Conservation (phyloP, 345 rosid species). For the Sonneratia alba region DNA sequence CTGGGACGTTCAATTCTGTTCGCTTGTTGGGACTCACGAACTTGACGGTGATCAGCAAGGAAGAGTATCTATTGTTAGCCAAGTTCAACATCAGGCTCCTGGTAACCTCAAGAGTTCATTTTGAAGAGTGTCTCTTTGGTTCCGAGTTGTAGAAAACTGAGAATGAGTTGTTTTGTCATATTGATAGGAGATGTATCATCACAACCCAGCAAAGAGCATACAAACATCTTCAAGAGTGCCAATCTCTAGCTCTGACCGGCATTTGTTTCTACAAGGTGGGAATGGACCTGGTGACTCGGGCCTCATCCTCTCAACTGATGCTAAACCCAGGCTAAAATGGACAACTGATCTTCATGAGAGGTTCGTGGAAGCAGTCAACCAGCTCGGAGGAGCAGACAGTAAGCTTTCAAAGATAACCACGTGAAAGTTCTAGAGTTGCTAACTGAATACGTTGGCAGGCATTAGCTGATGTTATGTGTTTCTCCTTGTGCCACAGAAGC, state of each 20-base stretch:
- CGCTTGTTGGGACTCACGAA: neutral
- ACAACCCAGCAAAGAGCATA: conserved; percentile 67
- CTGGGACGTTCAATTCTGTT: neutral
- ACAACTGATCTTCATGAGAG: conserved; percentile 26
- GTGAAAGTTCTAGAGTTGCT: neutral
- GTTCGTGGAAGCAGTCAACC: conserved; percentile 26
- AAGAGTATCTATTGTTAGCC: neutral
- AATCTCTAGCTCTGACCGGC: conserved; percentile 40
- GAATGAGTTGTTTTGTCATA: conserved; percentile 1
- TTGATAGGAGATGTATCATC: conserved; percentile 52
- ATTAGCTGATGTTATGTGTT: neutral
- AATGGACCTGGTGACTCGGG: conserved; percentile 88
- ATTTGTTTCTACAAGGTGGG: conserved; percentile 73
- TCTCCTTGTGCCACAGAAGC: conserved; percentile 20
- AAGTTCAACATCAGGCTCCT: neutral
- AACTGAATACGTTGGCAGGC: neutral
- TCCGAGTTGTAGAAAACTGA: neutral
- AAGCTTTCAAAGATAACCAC: neutral
- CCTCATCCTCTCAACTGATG: conserved; percentile 35
- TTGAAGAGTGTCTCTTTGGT: neutral
- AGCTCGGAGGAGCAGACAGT: conserved; percentile 32
- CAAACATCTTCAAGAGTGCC: conserved; percentile 68
- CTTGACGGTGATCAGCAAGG: neutral
- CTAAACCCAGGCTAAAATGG: conserved; percentile 29
- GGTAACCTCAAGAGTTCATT: conserved; percentile 8